Conservation (phyloP, 768 basidiomycete species). For the Kwoniella dendrophila region DNA sequence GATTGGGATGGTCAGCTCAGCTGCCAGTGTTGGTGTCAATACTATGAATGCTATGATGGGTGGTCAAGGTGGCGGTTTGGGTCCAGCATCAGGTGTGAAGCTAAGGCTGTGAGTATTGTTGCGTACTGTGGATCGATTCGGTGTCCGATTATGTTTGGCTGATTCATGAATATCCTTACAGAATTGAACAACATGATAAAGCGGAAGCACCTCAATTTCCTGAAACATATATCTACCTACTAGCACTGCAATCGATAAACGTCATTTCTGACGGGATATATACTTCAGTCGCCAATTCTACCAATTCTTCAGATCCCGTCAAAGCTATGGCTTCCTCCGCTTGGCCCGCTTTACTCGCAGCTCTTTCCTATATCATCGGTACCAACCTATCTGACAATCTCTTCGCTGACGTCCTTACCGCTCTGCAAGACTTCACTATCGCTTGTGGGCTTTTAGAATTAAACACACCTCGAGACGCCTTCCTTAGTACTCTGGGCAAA, state of each 20-base stretch:
- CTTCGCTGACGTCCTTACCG: conserved; percentile 80
- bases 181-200: conserved; percentile 98
- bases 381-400: conserved; percentile 91
- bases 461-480: conserved; percentile 85
- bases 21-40: conserved; percentile 78
- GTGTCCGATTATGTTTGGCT: background rate
- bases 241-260: conserved; percentile 83
- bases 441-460: conserved; percentile 87
- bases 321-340: conserved; percentile 80
- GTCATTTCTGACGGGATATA: conserved; percentile 88
- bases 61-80: conserved; percentile 70
- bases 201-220: conserved; percentile 91
- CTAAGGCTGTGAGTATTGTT: conserved; percentile 72
- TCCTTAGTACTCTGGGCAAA: conserved; percentile 85
- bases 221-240: conserved; percentile 88
- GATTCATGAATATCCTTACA: conserved; percentile 49
- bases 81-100: conserved; percentile 74
- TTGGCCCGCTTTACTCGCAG: conserved; percentile 91
- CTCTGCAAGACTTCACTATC: conserved; percentile 80
- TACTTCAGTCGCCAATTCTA: conserved; percentile 45
- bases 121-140: background rate
- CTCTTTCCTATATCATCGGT: conserved; percentile 81
- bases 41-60: conserved; percentile 84
- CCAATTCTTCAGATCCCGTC: conserved; percentile 61
- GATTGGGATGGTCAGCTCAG: conserved; percentile 74